phyloP scores from a whole-genome alignment of 176 grass and related monocot species.

The Aegilops longissima region DNA sequence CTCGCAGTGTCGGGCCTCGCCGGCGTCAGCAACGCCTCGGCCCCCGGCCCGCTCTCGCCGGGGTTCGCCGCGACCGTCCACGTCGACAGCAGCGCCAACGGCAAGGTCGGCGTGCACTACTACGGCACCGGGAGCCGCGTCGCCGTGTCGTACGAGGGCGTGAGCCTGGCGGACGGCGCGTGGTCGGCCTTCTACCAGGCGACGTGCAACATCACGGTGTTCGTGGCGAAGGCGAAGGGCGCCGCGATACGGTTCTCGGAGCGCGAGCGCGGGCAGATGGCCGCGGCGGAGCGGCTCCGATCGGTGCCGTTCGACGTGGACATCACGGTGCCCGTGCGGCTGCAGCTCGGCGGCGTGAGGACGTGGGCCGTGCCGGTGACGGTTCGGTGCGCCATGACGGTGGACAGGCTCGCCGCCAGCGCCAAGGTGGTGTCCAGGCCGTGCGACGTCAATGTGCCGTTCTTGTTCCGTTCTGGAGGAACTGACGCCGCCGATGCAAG shows the following conservation, averaged over 20 bases:
- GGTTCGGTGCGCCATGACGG: constrained; percentile 42
- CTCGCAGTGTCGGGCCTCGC: constrained; percentile 46
- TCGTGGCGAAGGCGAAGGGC: constrained; percentile 45
- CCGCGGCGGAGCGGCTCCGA: constrained; percentile 39
- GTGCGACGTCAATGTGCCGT: constrained; percentile 42
- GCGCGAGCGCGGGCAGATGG: constrained; percentile 36
- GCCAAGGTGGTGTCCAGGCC: constrained; percentile 49
- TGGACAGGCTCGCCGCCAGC: constrained; percentile 50
- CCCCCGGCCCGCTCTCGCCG: constrained; percentile 28
- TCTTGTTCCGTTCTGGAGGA: constrained; percentile 19
- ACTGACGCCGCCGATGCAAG: background rate
- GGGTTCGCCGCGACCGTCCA: constrained; percentile 45
- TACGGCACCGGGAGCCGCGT: constrained; percentile 24
- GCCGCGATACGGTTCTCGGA: constrained; percentile 44
- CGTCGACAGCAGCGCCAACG: constrained; percentile 58
- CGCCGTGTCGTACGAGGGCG: constrained; percentile 41
- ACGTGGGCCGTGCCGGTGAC: constrained; percentile 58
- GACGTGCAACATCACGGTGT: constrained; percentile 49
- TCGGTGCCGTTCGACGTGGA: constrained; percentile 59
- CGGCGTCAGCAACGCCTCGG: constrained; percentile 17
- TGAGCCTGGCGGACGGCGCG: constrained; percentile 36
- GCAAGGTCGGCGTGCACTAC: constrained; percentile 50
- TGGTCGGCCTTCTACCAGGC: constrained; percentile 67
- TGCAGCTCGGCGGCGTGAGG: constrained; percentile 47
- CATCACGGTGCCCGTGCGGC: constrained; percentile 52